phyloP scores from a whole-genome alignment of 495 filamentous ascomycete species.

The Evernia prunastri region DNA sequence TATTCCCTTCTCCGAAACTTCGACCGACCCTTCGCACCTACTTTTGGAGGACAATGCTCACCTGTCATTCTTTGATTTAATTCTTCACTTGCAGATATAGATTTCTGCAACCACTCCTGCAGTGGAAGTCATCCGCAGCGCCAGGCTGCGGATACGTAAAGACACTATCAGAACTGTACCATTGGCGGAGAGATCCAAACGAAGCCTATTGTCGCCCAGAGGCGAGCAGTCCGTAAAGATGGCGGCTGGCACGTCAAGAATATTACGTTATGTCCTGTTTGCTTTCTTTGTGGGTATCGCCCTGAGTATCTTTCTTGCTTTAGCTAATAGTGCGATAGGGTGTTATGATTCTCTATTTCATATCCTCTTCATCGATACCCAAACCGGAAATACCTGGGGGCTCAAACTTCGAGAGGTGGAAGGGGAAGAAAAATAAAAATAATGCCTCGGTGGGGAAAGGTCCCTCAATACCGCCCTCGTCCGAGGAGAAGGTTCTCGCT shows the following conservation, averaged over 20 bases:
- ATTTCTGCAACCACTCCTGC: background rate
- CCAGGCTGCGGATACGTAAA: background rate
- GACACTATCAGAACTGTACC: background rate
- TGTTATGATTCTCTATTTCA: conserved; percentile 69
- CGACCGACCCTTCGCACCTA: background rate
- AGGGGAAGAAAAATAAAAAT: conserved; percentile 26
- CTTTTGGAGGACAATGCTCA: background rate
- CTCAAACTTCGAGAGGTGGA: conserved; percentile 23
- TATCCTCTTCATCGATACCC: conserved; percentile 62
- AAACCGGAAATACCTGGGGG: conserved; percentile 25
- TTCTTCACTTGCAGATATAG: background rate
- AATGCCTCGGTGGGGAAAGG: background rate
- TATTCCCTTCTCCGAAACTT: background rate
- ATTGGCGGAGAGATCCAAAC: background rate
- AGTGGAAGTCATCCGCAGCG: background rate
- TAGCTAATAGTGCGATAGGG: conserved; percentile 42
- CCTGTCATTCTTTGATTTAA: background rate
- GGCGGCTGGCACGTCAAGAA: conserved; percentile 60
- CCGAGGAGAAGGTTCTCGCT: conserved; percentile 1
- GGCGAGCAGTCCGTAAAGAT: conserved; percentile 41
- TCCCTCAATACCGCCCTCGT: background rate
- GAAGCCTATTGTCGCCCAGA: conserved; percentile 6
- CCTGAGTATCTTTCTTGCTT: conserved; percentile 1
- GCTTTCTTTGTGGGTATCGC: conserved; percentile 66
- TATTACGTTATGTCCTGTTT: conserved; percentile 83